A percentile compares a stretch with the other conserved stretches of the same genome.
Conservation (phyloP, 2,329 filamentous ascomycete species). For the Apiospora arundinis region DNA sequence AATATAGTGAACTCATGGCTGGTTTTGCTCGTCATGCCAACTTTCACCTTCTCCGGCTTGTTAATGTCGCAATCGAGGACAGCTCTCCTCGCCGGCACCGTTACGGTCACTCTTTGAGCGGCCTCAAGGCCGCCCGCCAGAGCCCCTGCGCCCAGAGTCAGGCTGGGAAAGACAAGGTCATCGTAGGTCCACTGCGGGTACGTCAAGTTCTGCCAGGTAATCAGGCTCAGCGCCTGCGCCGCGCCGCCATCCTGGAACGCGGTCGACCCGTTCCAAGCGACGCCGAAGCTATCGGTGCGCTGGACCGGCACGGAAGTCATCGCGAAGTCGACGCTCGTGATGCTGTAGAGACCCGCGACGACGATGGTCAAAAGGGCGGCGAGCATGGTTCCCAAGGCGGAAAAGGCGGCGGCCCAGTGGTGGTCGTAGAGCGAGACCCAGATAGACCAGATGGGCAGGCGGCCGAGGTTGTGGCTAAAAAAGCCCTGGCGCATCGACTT, state of each 20-base stretch:
- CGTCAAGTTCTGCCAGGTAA: not conserved
- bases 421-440: not conserved
- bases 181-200: not conserved
- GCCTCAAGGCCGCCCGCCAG: not conserved
- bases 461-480: conserved; percentile 21
- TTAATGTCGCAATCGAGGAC: not conserved
- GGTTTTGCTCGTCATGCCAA: not conserved
- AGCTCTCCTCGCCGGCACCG: not conserved
- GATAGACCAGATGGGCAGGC: conserved; percentile 11
- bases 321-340: not conserved
- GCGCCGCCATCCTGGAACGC: not conserved
- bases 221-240: not conserved
- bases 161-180: not conserved
- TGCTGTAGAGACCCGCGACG: conserved; percentile 20
- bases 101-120: not conserved
- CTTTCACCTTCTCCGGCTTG: not conserved
- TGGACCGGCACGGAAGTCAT: not conserved
- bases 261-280: not conserved
- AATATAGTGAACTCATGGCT: not conserved
- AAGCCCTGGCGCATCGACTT: not conserved
- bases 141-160: not conserved
- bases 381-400: not conserved
- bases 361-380: conserved; percentile 19
- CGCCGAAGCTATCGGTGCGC: not conserved
- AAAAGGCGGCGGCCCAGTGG: not conserved